Evolutionary conservation across 2,329 filamentous ascomycete genomes (phyloP).

Genomic region (Penicillium rolfsii): DNA sequence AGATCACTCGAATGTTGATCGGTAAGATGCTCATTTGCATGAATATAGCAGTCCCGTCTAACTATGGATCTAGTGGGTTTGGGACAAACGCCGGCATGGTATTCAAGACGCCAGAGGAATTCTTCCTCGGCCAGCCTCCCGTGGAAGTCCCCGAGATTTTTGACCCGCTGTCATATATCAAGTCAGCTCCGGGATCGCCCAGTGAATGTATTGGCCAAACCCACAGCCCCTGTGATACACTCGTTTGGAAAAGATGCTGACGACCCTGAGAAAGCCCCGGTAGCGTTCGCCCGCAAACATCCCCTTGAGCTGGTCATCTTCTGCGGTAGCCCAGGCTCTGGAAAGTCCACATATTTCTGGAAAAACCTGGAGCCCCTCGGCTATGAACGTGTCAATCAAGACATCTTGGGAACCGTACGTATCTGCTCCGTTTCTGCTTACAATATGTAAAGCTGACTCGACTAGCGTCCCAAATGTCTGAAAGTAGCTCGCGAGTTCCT

Average conservation of each 20-base stretch:
- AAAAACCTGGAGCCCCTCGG: constrained; percentile 73
- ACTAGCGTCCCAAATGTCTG: constrained; percentile 65
- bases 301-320: constrained; percentile 77
- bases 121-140: constrained; percentile 72
- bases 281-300: constrained; percentile 61
- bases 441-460: neutral
- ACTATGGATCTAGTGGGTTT: constrained; percentile 64
- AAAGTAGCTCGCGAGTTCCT: constrained; percentile 71
- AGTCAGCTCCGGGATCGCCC: neutral
- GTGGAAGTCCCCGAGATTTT: constrained; percentile 71
- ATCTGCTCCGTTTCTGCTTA: neutral
- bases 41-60: constrained; percentile 14
- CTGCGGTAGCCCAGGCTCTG: constrained; percentile 84
- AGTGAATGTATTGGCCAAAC: neutral
- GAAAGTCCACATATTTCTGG: constrained; percentile 92
- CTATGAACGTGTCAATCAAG: constrained; percentile 88
- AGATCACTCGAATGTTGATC: constrained; percentile 64
- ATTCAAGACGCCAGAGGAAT: constrained; percentile 90
- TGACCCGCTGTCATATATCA: constrained; percentile 65
- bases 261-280: constrained; percentile 21
- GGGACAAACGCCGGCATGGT: constrained; percentile 79
- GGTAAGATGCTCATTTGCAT: constrained; percentile 42
- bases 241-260: neutral
- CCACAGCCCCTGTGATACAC: neutral
- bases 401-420: constrained; percentile 72